A percentile compares a stretch with the other conserved stretches of the same genome.
These are phyloP conservation scores for Pythium grandisporangium DNA, from an alignment of 352 stramenopile genomes.

Conservation along the genomic window DNA sequence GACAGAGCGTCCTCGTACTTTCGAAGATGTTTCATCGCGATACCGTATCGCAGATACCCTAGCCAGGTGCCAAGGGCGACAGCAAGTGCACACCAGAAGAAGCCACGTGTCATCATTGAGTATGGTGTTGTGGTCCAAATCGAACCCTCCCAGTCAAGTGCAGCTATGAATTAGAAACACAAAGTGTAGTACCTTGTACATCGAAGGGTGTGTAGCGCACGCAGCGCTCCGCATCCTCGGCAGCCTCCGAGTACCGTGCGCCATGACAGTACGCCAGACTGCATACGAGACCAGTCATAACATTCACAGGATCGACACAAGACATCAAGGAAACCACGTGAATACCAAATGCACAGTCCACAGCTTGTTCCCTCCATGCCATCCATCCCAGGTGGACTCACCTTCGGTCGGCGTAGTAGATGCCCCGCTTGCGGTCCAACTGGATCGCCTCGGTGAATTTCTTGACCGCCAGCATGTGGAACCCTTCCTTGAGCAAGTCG, in stretches of 20 bases:
- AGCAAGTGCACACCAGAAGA: no score
- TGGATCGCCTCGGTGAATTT: constrained; percentile 91
- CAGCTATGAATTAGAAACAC: not conserved
- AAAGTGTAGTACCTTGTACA: constrained; percentile 85
- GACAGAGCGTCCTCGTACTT: constrained; percentile 65
- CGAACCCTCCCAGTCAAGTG: not conserved
- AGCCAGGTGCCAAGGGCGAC: no score
- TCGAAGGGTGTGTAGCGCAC: constrained; percentile 92
- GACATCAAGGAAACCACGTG: no score
- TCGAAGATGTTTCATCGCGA: constrained; percentile 82
- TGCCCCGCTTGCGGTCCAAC: constrained; percentile 79
- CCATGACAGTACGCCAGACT: constrained; percentile 67
- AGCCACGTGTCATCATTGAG: not conserved
- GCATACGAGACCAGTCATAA: not conserved
- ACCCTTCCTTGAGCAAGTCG: constrained; percentile 82
- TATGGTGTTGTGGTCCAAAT: not conserved
- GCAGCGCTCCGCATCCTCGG: constrained; percentile 79
- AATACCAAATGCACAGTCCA: no score
- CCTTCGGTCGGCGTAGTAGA: constrained; percentile 90
- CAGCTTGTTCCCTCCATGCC: no score
- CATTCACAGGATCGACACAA: not conserved
- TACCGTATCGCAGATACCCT: constrained; percentile 89
- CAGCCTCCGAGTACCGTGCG: constrained; percentile 75
- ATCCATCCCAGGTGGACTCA: no score
- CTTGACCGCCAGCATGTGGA: constrained; percentile 85